Percentiles rank a stretch among this genome's conserved stretches.
Evolutionary conservation across 208 protist genomes (phyloP).

Genomic region (Leishmania braziliensis): DNA sequence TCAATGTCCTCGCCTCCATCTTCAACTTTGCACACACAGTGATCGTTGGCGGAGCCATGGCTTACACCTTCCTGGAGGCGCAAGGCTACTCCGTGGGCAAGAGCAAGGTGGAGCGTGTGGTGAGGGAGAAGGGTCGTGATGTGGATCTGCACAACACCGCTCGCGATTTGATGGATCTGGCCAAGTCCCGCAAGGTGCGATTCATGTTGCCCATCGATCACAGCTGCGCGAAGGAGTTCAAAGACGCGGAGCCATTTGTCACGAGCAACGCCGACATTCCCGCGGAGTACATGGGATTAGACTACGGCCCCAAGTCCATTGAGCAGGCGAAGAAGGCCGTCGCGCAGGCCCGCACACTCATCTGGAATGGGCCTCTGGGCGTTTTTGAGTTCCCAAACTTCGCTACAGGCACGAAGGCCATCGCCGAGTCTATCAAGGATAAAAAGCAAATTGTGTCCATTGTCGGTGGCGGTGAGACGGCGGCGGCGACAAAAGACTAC

Average conservation of each 20-base stretch:
- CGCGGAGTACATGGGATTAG: constrained; percentile 93
- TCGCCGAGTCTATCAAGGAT: constrained; percentile 76
- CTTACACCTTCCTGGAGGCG: constrained; percentile 97
- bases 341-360: constrained; percentile 85
- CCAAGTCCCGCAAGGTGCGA: constrained; percentile 94
- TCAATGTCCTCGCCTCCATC: constrained; percentile 98
- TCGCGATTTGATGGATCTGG: constrained; percentile 78
- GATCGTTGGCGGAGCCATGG: constrained; percentile 99
- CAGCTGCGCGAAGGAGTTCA: constrained; percentile 94
- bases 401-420: constrained; percentile 79
- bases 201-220: constrained; percentile 98
- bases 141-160: constrained; percentile 78
- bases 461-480: constrained; percentile 98
- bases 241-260: constrained; percentile 72
- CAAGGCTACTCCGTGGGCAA: constrained; percentile 90
- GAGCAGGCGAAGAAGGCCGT: constrained; percentile 79
- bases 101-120: constrained; percentile 95
- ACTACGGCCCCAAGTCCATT: constrained; percentile 95
- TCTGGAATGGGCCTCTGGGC: constrained; percentile 98
- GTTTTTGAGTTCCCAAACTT: constrained; percentile 99
- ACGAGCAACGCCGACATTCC: constrained; percentile 85
- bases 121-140: constrained; percentile 81
- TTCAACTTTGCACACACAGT: constrained; percentile 98
- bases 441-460: constrained; percentile 91
- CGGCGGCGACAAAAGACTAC: constrained; percentile 91